phyloP scores from a whole-genome alignment of 768 basidiomycete species.

The Dendrothele bispora region DNA sequence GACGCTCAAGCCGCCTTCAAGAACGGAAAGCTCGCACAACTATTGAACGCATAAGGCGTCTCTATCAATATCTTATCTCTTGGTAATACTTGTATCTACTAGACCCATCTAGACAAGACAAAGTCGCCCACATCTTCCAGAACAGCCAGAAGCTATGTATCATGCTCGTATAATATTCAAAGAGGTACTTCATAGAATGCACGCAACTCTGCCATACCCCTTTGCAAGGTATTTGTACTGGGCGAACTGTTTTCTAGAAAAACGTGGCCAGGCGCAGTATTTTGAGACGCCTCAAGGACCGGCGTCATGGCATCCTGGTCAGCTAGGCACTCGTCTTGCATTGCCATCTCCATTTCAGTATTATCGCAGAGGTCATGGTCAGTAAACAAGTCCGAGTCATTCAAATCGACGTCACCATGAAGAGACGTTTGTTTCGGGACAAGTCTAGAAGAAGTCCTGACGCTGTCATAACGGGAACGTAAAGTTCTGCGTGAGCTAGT shows the following conservation, averaged over 20 bases:
- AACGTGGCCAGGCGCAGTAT: neutral
- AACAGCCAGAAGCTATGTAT: too few relatives aligned
- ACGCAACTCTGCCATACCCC: neutral
- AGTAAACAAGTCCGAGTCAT: neutral
- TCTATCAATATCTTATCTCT: neutral
- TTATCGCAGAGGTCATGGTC: neutral
- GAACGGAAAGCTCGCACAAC: conserved; percentile 1
- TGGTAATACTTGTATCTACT: neutral
- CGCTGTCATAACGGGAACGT: neutral
- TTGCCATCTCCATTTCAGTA: neutral
- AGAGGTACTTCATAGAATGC: neutral
- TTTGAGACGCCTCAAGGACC: neutral
- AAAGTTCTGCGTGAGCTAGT: neutral
- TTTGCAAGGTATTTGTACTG: neutral
- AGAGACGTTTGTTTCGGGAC: neutral
- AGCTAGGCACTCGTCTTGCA: neutral
- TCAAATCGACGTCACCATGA: neutral
- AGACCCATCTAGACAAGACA: neutral
- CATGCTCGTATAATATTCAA: neutral
- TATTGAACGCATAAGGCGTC: neutral
- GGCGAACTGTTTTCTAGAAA: neutral
- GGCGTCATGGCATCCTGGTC: neutral
- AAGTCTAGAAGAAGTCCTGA: too few relatives aligned
- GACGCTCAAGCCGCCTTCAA: conserved; percentile 8
- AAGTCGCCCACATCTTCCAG: neutral